phyloP scores from a whole-genome alignment of 192 early-diverging fungal species.

The Backusella psychrophila region DNA sequence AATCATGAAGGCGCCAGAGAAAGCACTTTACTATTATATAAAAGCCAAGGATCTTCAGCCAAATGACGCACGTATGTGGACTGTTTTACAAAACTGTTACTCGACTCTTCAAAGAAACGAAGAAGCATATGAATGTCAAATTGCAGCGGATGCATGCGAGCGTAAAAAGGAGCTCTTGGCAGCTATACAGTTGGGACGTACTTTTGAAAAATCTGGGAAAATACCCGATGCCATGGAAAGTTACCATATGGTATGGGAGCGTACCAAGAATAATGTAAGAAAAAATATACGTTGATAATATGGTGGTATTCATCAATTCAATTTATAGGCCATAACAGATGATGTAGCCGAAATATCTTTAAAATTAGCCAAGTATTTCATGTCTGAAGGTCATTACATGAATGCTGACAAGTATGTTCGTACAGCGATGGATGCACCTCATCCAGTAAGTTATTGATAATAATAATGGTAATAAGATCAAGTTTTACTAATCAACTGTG shows the following conservation, averaged over 20 bases:
- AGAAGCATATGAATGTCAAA: constrained; percentile 74
- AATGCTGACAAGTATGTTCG: constrained; percentile 44
- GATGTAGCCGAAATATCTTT: constrained; percentile 31
- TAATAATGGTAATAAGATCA: no score
- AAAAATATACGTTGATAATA: not conserved
- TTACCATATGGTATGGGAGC: constrained; percentile 44
- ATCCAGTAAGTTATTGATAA: constrained; percentile 17
- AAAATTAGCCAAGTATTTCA: constrained; percentile 23
- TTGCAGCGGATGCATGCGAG: constrained; percentile 60
- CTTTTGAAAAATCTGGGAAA: constrained; percentile 59
- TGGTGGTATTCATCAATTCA: not conserved
- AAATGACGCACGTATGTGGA: constrained; percentile 88
- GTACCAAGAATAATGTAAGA: constrained; percentile 11
- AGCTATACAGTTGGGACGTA: constrained; percentile 52
- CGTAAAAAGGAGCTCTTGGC: constrained; percentile 46
- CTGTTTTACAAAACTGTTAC: constrained; percentile 71
- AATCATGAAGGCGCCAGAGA: constrained; percentile 76
- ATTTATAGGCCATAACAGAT: not conserved
- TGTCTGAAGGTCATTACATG: constrained; percentile 31
- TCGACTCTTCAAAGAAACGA: constrained; percentile 35
- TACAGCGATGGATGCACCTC: constrained; percentile 29
- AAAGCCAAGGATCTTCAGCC: constrained; percentile 71
- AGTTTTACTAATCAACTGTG: no score
- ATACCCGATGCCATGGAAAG: constrained; percentile 54
- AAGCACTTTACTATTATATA: constrained; percentile 82